Evolutionary conservation across 2,329 filamentous ascomycete species (phyloP).

Genomic region (Hypoxylon sp.): DNA sequence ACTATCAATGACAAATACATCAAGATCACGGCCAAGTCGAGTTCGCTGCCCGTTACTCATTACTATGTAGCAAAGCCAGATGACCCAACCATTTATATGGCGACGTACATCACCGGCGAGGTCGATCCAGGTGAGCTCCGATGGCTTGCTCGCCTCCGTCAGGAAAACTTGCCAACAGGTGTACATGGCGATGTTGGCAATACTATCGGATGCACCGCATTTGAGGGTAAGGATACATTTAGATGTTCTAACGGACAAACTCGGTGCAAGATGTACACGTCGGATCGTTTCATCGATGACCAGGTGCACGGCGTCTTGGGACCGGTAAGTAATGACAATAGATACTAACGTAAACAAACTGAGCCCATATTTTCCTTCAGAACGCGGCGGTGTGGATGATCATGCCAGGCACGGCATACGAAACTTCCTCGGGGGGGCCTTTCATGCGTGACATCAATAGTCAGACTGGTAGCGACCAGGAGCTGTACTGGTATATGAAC

Average conservation of each 20-base stretch:
- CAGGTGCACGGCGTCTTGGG: conserved; percentile 39
- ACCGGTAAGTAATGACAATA: conserved; percentile 18
- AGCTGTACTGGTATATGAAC: conserved; percentile 44
- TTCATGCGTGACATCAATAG: conserved; percentile 44
- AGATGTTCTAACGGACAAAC: conserved; percentile 37
- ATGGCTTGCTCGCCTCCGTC: conserved; percentile 36
- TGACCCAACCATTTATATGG: conserved; percentile 41
- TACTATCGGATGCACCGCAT: conserved; percentile 40
- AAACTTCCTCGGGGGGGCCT: conserved; percentile 36
- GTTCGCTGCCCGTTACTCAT: conserved; percentile 34
- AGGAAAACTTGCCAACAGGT: conserved; percentile 28
- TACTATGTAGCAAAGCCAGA: conserved; percentile 41
- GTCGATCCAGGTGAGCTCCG: conserved; percentile 40
- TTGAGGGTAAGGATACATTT: conserved; percentile 41
- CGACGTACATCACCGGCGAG: conserved; percentile 41
- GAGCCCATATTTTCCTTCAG: conserved; percentile 4
- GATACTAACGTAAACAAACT: neutral
- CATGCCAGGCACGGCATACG: conserved; percentile 38
- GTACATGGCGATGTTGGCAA: conserved; percentile 42
- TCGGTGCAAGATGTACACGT: conserved; percentile 43
- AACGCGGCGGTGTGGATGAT: conserved; percentile 40
- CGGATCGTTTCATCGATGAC: conserved; percentile 41
- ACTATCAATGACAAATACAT: conserved; percentile 33
- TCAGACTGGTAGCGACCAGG: conserved; percentile 38
- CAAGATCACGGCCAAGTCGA: conserved; percentile 37